Conservation (phyloP, 1,284 basidiomycete genomes). For the Somion occarium region DNA sequence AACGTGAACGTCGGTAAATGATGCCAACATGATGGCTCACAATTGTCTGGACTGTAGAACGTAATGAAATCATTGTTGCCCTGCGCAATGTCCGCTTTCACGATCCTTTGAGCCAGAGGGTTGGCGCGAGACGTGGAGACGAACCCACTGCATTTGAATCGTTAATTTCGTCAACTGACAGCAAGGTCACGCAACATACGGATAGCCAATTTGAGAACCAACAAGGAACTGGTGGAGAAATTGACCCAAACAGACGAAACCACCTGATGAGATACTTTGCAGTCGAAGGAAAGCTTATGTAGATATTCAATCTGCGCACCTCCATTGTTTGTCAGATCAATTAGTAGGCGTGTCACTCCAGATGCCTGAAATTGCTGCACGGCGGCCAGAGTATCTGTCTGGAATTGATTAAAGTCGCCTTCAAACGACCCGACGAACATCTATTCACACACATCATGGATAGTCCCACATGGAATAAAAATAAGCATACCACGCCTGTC, state of each 20-base stretch:
- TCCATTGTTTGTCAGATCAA: constrained; percentile 61
- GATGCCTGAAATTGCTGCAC: constrained; percentile 42
- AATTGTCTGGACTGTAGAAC: constrained; percentile 49
- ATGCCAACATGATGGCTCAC: constrained; percentile 22
- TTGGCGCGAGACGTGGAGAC: constrained; percentile 49
- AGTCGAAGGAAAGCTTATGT: neutral
- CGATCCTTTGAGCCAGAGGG: constrained; percentile 51
- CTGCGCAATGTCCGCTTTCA: constrained; percentile 44
- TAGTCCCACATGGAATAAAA: too few relatives aligned
- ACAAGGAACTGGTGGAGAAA: constrained; percentile 56
- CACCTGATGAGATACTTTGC: constrained; percentile 33
- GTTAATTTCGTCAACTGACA: neutral
- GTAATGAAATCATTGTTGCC: constrained; percentile 31
- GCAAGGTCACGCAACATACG: constrained; percentile 40
- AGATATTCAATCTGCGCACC: constrained; percentile 29
- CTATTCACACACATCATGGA: too few relatives aligned
- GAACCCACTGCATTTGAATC: constrained; percentile 39
- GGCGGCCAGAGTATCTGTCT: constrained; percentile 44
- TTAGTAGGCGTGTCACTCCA: constrained; percentile 46
- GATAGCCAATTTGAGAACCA: constrained; percentile 45
- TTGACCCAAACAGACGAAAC: constrained; percentile 55
- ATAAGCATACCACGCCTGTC: constrained; percentile 58
- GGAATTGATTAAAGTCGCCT: constrained; percentile 47
- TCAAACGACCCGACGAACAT: constrained; percentile 62
- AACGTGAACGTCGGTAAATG: neutral